Evolutionary conservation across 2,329 filamentous ascomycete genomes (phyloP).

Genomic region (Pleurostoma richardsiae): DNA sequence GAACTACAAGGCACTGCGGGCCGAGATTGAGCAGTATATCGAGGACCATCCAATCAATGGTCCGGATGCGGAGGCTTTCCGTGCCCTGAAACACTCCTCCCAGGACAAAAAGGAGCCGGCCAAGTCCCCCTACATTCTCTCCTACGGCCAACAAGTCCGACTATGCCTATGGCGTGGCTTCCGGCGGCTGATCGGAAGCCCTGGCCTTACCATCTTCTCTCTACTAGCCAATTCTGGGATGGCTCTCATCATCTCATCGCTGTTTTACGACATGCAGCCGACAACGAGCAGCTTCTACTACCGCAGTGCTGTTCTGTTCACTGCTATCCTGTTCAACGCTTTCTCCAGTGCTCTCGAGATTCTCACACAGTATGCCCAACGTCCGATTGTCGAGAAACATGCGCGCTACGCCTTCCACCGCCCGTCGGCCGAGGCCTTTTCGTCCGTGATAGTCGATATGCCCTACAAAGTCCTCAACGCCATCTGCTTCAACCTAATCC

Average conservation of each 20-base stretch:
- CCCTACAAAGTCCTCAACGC: slow-evolving; percentile 24
- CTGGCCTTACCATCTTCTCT: slow-evolving; percentile 33
- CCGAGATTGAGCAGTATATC: slow-evolving; percentile 1
- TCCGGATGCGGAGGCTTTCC: not conserved
- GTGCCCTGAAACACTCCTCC: not conserved
- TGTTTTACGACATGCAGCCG: slow-evolving; percentile 60
- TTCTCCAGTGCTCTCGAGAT: slow-evolving; percentile 23
- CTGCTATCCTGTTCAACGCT: slow-evolving; percentile 57
- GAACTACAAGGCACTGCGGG: not conserved
- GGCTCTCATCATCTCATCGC: slow-evolving; percentile 58
- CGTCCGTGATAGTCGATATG: slow-evolving; percentile 23
- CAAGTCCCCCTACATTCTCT: slow-evolving; percentile 59
- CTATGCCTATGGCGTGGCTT: slow-evolving; percentile 56
- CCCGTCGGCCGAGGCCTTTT: not conserved
- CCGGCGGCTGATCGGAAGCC: slow-evolving; percentile 60
- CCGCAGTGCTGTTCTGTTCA: slow-evolving; percentile 60
- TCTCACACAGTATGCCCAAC: not conserved
- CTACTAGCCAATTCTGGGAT: slow-evolving; percentile 39
- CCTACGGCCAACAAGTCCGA: slow-evolving; percentile 53
- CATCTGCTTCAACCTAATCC: slow-evolving; percentile 28
- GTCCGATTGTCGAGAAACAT: slow-evolving; percentile 1
- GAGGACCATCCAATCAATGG: not conserved
- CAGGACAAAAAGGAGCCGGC: slow-evolving; percentile 28
- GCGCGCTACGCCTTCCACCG: slow-evolving; percentile 19
- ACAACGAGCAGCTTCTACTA: slow-evolving; percentile 57